Base-by-base conservation (phyloP, 345 rosid genomes). In the Crucihimalaya himalaica region DNA sequence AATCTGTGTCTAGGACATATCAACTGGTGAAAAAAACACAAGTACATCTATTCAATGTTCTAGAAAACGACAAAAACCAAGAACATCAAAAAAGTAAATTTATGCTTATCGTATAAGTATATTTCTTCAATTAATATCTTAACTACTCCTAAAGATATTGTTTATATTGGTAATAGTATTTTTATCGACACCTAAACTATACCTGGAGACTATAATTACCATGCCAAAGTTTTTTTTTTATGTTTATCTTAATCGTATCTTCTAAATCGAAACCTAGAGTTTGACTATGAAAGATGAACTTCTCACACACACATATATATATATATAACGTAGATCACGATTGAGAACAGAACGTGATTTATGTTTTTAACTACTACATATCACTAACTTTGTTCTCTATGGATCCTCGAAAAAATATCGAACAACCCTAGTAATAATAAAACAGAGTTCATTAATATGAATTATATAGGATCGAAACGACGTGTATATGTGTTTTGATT, bases 51-150 rank as follows among this genome's bases (percentile, higher is more conserved):
- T 43, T 35, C 35, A 29, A 12, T 75, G 64, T 43, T 68, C 12
- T 16, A 68, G n/a, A 76, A 76, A 43, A 69, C 74, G 74, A 76
- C 79, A 62, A 62, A 27, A 27, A n/a, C 43, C 15, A 60, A 40
- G 23, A 75, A 75, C 73, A 52, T n/a, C n/a, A 31, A 29, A 19
- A 39, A 31, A 15, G 34, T 2, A 32, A 1, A 25, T 5, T 53
- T 54, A 12, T 48, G 27, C 40, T 48, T 25, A 13, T 74, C 21
- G 31, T 21, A 56, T 66, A n/a, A 74, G 43, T 57, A 10, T 56
- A 6, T 25, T 66, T 57, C 59, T 56, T 56, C 51, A 56, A 56
- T 66, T 32, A 47, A 27, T 39, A 35, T 45, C 39, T 35, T 32
- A 32, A 47, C 32, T 65, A 56, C 32, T 31, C 32, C 66, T 35